Conservation (phyloP, 257 asterid species). For the Nicotiana benthamiana region DNA sequence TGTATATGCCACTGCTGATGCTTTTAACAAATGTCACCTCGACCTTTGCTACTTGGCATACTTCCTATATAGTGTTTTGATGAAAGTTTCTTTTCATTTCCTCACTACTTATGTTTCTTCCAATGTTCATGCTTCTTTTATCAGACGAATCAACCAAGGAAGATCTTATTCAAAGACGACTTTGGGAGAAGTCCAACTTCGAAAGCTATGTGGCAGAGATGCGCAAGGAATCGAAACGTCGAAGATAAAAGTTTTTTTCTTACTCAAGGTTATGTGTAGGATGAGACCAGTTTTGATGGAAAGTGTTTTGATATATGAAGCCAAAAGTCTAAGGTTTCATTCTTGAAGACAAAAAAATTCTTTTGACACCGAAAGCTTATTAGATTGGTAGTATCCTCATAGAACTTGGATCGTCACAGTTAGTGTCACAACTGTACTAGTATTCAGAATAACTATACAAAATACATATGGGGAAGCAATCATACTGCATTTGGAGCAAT, state of each 20-base stretch:
- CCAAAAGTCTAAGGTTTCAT: background rate
- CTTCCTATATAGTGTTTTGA: background rate
- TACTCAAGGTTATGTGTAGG: background rate
- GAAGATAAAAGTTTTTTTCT: slow-evolving; percentile 37
- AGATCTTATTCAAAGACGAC: slow-evolving; percentile 66
- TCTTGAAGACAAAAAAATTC: background rate
- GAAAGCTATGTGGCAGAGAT: slow-evolving; percentile 65
- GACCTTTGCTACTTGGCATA: background rate
- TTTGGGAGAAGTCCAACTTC: slow-evolving; percentile 80
- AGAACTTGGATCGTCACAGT: background rate
- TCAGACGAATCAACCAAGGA: slow-evolving; percentile 66
- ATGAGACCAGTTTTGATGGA: slow-evolving; percentile 20
- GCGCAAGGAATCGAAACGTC: slow-evolving; percentile 89
- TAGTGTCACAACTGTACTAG: background rate
- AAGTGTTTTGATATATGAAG: slow-evolving; percentile 12
- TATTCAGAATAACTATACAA: background rate
- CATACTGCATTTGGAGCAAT: background rate
- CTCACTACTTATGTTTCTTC: background rate
- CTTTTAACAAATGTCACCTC: background rate
- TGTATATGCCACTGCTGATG: background rate
- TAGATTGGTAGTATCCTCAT: background rate
- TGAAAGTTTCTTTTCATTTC: background rate
- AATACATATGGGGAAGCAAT: background rate
- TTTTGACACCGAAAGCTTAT: slow-evolving; percentile 4
- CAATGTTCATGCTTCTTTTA: background rate